These are phyloP conservation scores for Pelargonium myrrhifolium DNA, from an alignment of 441 rosid species.

Conservation along the genomic window DNA sequence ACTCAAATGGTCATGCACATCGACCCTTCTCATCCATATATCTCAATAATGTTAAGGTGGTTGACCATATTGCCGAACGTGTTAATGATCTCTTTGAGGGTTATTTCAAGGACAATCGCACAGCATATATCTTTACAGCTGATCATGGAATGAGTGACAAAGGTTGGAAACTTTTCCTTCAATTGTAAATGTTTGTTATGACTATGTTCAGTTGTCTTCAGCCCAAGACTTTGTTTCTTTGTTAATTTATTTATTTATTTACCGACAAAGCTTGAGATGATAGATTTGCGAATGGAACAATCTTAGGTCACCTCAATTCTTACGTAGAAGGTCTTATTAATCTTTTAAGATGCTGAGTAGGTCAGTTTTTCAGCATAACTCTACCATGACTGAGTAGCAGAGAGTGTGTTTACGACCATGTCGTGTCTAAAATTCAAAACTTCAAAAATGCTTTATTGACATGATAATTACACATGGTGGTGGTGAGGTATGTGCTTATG, in stretches of 20 bases:
- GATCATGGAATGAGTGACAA: constrained; percentile 99
- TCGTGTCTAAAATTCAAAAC: too few relatives aligned
- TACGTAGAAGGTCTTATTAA: background rate
- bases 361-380: background rate
- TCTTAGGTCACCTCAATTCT: background rate
- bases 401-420: background rate
- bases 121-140: constrained; percentile 84
- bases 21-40: constrained; percentile 90
- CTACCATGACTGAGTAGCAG: background rate
- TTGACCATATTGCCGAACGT: constrained; percentile 76
- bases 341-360: background rate
- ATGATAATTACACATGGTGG: background rate
- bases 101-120: constrained; percentile 80
- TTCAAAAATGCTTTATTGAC: background rate
- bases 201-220: background rate
- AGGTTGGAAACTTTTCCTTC: constrained; percentile 36
- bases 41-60: constrained; percentile 94
- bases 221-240: background rate
- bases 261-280: background rate
- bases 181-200: background rate
- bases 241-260: background rate
- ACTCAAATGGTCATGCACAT: constrained; percentile 97
- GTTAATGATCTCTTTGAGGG: constrained; percentile 72
- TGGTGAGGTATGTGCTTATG: background rate
- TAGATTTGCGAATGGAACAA: background rate